Base-by-base conservation (phyloP, 352 stramenopile species). In the Paralagenidium karlingii region DNA sequence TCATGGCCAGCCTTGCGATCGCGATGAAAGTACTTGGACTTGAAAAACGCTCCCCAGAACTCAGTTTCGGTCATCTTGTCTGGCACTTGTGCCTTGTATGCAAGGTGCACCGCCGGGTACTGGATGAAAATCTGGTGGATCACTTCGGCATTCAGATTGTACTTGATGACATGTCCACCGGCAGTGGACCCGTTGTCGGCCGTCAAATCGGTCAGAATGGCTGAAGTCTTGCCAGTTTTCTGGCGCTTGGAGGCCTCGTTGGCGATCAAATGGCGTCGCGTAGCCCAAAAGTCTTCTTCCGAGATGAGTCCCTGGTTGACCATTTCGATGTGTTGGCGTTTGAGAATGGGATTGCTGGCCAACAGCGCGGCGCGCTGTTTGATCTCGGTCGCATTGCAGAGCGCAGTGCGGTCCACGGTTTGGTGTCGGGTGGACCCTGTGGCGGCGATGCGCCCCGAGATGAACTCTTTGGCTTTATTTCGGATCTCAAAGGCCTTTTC, bases 81-180 rank as follows among this genome's bases (percentile, higher is more conserved):
- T 1, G 78, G 78, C 37, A 92, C 78, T 51, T 88, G 78, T 22
- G 58, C 65, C 50, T 86, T 59, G 53, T 92, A 92, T 24, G 78
- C 78, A 29, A 84, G 58, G 49, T 92, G 77, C 43, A 92, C 76
- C 2, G 77, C 75, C 29, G 78, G 78, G 51, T 89, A 92, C 54
- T 92, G 78, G 39, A 88, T 81, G 26, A 92, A 92, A 43, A 92
- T 92, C 58, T 92, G 78, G 45, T 92, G 78, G 49, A 92, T 89
- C 33, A 89, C 78, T 20, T 92, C 75, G 1, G 76, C 75, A 32
- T 92, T 92, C 34, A 92, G 54, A 29, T 92, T 92, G 55, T 92
- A 92, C 55, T 92, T 92, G 56, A 92, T 68, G 20, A 83, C 68
- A 27, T 88, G 83, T 9, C 73, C 70, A 19, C 61, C 57, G n/a